A percentile compares a stretch with the other conserved stretches of the same genome.
phyloP scores from a whole-genome alignment of 768 basidiomycete species.

The Neoboletus magnificus region DNA sequence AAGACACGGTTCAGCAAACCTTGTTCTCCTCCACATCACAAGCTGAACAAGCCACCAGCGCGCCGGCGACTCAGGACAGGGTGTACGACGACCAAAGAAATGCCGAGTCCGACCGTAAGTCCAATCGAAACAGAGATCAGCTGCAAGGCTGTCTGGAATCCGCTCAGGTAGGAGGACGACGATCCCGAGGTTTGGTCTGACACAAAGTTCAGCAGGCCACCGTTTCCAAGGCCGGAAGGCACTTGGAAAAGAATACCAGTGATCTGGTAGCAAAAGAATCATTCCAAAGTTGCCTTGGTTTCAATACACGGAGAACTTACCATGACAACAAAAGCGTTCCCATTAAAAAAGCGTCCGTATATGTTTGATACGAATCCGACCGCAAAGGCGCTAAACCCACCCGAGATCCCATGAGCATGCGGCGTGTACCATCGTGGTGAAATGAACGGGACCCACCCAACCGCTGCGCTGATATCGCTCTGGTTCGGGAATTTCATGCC shows the following conservation, averaged over 20 bases:
- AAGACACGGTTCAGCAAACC: neutral
- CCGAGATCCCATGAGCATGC: neutral
- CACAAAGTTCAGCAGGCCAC: conserved; percentile 73
- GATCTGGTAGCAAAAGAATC: conserved; percentile 35
- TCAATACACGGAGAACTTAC: conserved; percentile 35
- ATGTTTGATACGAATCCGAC: conserved; percentile 79
- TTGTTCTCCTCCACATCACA: conserved; percentile 30
- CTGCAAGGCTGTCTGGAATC: conserved; percentile 73
- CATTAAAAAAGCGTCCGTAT: conserved; percentile 69
- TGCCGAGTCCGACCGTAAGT: conserved; percentile 75
- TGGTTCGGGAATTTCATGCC: conserved; percentile 58
- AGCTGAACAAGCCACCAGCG: conserved; percentile 61
- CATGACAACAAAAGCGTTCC: conserved; percentile 81
- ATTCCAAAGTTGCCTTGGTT: neutral
- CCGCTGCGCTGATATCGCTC: conserved; percentile 73
- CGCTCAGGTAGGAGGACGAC: conserved; percentile 56
- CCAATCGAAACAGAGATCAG: conserved; percentile 76
- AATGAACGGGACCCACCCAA: conserved; percentile 45
- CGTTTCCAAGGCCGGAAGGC: conserved; percentile 76
- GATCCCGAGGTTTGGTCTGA: conserved; percentile 51
- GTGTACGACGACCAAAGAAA: conserved; percentile 64
- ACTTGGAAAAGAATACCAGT: conserved; percentile 84
- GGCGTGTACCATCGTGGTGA: neutral
- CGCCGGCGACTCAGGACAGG: conserved; percentile 57
- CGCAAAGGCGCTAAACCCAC: conserved; percentile 56